These are phyloP conservation scores for Heterobasidion annosum DNA, from an alignment of 1,284 basidiomycete genomes.

Conservation along the genomic window DNA sequence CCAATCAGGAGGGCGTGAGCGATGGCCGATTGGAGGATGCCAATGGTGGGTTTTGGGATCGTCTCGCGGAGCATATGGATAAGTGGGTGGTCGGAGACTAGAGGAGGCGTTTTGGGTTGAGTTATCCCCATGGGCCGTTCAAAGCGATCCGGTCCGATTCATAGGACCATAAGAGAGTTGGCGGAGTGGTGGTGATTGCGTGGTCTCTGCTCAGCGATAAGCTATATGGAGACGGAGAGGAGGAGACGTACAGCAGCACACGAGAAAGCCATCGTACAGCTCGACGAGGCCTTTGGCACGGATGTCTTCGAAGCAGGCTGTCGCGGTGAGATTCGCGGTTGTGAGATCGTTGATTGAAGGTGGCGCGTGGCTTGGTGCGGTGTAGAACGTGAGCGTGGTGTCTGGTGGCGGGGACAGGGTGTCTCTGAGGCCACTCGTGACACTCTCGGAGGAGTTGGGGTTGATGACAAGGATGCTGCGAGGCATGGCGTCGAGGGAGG, in stretches of 20 bases:
- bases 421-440: neutral
- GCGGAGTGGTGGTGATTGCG: too few relatives aligned
- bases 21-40: neutral
- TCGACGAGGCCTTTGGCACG: neutral
- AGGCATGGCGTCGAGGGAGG: too few relatives aligned
- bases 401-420: neutral
- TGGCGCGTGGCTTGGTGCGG: neutral
- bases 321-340: neutral
- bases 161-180: too few relatives aligned
- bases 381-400: neutral
- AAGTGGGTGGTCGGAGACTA: neutral
- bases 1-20: neutral
- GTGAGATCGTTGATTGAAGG: neutral
- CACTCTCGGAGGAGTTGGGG: neutral
- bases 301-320: neutral
- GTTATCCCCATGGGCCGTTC: neutral
- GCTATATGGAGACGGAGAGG: neutral
- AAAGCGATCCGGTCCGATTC: too few relatives aligned
- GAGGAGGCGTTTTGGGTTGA: neutral
- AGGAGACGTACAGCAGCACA: neutral
- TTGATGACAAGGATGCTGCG: neutral
- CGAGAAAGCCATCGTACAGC: neutral
- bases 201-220: neutral
- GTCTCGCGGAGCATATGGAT: neutral
- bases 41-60: neutral